Evolutionary conservation across 768 basidiomycete genomes (phyloP).

Genomic region (Cyathus striatus): DNA sequence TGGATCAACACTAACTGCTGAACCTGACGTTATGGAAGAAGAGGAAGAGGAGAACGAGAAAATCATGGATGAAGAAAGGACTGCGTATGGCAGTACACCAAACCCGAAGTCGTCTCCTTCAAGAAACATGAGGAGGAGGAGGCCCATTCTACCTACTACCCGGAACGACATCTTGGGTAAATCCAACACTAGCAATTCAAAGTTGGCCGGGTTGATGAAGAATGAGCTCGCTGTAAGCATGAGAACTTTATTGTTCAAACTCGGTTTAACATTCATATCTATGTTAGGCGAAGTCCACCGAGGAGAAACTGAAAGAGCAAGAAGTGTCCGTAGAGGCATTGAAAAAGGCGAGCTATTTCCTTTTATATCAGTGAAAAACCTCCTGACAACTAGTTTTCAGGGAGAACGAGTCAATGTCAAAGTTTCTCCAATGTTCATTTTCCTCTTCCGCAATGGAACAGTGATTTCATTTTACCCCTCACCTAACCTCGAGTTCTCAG

Average conservation of each 20-base stretch:
- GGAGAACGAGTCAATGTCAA: constrained; percentile 57
- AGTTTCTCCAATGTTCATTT: constrained; percentile 60
- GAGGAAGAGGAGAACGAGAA: constrained; percentile 7
- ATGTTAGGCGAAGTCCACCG: constrained; percentile 9
- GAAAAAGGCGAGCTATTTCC: constrained; percentile 17
- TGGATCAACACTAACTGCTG: constrained; percentile 15
- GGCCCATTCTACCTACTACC: constrained; percentile 17
- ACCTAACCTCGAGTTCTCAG: constrained; percentile 40
- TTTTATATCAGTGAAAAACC: background rate
- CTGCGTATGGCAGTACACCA: constrained; percentile 1
- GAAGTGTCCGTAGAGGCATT: constrained; percentile 24
- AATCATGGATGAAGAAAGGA: constrained; percentile 7
- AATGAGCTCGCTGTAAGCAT: constrained; percentile 20
- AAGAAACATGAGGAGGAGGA: constrained; percentile 4
- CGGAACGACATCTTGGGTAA: constrained; percentile 10
- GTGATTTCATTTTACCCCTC: constrained; percentile 55
- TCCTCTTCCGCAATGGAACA: constrained; percentile 63
- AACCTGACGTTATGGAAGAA: constrained; percentile 26
- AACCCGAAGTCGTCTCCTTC: constrained; percentile 1
- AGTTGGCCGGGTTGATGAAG: constrained; percentile 12
- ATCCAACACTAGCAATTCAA: background rate
- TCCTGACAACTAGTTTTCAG: constrained; percentile 21
- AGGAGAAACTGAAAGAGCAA: constrained; percentile 12
- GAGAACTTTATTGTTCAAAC: background rate
- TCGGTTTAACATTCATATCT: background rate